A percentile compares a stretch with the other conserved stretches of the same genome.
phyloP scores from a whole-genome alignment of 2,329 filamentous ascomycete genomes.

The Pseudocercospora cruenta region DNA sequence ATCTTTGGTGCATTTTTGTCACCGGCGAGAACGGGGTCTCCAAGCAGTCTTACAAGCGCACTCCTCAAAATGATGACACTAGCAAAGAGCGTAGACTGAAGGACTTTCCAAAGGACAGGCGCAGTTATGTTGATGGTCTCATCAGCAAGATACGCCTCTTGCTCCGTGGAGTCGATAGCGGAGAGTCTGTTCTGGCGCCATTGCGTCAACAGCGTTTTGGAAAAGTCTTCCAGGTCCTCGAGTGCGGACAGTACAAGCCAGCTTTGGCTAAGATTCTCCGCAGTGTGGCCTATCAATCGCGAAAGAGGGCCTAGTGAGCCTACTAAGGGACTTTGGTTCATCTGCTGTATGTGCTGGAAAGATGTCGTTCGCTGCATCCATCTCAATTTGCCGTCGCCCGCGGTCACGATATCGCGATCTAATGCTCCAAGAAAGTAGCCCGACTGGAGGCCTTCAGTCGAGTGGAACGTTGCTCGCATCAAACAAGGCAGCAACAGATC shows the following conservation, averaged over 20 bases:
- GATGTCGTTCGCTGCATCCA: slow-evolving; percentile 67
- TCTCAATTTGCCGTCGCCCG: slow-evolving; percentile 57
- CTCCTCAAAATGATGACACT: slow-evolving; percentile 75
- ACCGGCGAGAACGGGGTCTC: slow-evolving; percentile 58
- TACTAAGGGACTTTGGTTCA: slow-evolving; percentile 65
- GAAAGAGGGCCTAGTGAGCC: slow-evolving; percentile 70
- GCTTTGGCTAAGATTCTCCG: slow-evolving; percentile 60
- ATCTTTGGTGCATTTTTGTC: slow-evolving; percentile 65
- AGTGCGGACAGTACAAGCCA: slow-evolving; percentile 57
- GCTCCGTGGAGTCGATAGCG: slow-evolving; percentile 69
- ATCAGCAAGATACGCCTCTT: slow-evolving; percentile 64
- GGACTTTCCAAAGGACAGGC: slow-evolving; percentile 72
- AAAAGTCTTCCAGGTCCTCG: slow-evolving; percentile 70
- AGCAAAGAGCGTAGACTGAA: slow-evolving; percentile 76
- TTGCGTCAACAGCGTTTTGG: slow-evolving; percentile 65
- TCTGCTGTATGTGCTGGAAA: slow-evolving; percentile 60
- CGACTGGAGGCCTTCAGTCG: slow-evolving; percentile 72
- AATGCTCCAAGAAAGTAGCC: slow-evolving; percentile 75
- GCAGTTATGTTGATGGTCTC: slow-evolving; percentile 68
- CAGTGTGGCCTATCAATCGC: slow-evolving; percentile 65
- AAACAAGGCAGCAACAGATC: slow-evolving; percentile 70
- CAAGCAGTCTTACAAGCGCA: slow-evolving; percentile 67
- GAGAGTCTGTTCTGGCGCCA: slow-evolving; percentile 79
- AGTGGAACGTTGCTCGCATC: slow-evolving; percentile 69
- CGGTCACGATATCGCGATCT: slow-evolving; percentile 66